These are phyloP conservation scores for Quercus lobata DNA, from an alignment of 331 rosid genomes.

Conservation along the genomic window DNA sequence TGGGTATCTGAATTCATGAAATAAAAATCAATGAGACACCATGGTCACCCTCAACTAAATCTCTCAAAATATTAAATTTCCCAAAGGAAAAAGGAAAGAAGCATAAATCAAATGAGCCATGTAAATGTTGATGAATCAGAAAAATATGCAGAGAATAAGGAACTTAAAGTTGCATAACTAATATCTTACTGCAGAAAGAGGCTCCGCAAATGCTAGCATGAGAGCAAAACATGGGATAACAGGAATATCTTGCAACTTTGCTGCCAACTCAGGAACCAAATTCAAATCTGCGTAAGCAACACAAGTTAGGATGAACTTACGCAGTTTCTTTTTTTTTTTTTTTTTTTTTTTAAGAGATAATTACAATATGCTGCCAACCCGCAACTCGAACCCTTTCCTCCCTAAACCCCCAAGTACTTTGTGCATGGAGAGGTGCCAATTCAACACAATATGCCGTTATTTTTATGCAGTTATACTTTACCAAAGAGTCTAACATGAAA, in stretches of 20 bases:
- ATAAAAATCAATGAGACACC: conserved; percentile 15
- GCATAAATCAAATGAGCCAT: conserved; percentile 12
- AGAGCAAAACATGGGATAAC: conserved; percentile 72
- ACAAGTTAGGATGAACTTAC: conserved; percentile 8
- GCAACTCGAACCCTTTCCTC: no score
- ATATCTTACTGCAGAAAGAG: conserved; percentile 64
- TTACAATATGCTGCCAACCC: no score
- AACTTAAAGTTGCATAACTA: conserved; percentile 16
- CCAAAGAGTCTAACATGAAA: neutral
- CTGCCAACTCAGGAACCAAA: conserved; percentile 60
- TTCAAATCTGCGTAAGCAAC: conserved; percentile 46
- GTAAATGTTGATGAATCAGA: neutral
- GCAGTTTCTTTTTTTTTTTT: neutral
- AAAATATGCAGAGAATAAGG: conserved; percentile 11
- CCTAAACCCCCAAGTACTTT: no score
- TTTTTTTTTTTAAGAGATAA: no score
- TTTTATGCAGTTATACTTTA: neutral
- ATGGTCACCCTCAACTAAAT: conserved; percentile 20
- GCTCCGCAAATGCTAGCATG: conserved; percentile 85
- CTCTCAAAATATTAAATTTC: conserved; percentile 10
- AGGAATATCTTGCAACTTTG: conserved; percentile 57
- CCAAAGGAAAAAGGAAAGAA: conserved; percentile 1
- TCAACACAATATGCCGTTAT: no score
- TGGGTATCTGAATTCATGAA: conserved; percentile 58
- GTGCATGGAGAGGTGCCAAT: no score